These are phyloP conservation scores for Puccinia horiana DNA, from an alignment of 1,284 basidiomycete genomes.

Conservation along the genomic window DNA sequence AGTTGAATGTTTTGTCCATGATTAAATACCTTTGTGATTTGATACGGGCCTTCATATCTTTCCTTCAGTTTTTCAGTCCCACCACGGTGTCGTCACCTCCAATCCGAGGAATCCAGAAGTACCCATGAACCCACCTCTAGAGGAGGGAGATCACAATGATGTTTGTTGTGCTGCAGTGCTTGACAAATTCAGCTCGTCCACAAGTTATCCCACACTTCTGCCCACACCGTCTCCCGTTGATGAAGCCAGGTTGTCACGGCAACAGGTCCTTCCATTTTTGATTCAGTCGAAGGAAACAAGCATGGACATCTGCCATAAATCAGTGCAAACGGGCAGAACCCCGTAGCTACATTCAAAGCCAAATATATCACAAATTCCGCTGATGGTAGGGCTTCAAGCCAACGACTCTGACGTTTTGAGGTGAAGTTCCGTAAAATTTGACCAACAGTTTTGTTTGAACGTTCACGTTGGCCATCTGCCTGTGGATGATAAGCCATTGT, in stretches of 20 bases:
- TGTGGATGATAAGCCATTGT: not conserved
- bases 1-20: not conserved
- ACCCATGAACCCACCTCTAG: not conserved
- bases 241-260: not conserved
- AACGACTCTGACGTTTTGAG: not conserved
- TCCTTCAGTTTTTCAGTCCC: not conserved
- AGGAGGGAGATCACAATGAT: too few species aligned
- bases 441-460: conserved; percentile 10
- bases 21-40: not conserved
- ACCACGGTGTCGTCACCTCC: not conserved
- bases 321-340: not conserved
- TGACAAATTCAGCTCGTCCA: not conserved
- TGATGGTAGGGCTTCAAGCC: not conserved
- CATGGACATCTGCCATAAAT: not conserved
- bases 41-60: not conserved
- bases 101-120: not conserved
- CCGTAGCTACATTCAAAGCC: conserved; percentile 5
- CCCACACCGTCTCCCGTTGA: not conserved
- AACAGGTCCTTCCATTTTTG: not conserved
- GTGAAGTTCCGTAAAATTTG: not conserved
- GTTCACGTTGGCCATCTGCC: not conserved
- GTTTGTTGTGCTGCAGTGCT: not conserved
- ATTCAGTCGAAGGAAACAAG: not conserved
- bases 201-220: not conserved
- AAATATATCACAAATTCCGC: not conserved